These are phyloP conservation scores for Paramecium sonneborni DNA, from an alignment of 73 alveolate genomes.

Conservation along the genomic window DNA sequence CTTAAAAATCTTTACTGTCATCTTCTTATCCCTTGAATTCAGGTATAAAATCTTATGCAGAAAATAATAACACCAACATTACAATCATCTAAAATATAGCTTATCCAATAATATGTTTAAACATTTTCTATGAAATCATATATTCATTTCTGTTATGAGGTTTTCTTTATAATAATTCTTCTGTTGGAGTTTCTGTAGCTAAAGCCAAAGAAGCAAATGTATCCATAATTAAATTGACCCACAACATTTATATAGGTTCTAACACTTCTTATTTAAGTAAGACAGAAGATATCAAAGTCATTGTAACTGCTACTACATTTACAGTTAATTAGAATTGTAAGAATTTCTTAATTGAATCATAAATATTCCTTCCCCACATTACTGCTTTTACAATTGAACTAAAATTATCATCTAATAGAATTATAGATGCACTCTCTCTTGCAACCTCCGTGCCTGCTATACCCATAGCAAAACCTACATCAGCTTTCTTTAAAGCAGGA, in stretches of 20 bases:
- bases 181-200: conserved; percentile 95
- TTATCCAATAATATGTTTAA: conserved; percentile 84
- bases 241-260: conserved; percentile 88
- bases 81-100: conserved; percentile 76
- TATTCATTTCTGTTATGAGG: conserved; percentile 86
- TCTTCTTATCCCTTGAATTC: conserved; percentile 58
- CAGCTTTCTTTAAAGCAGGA: conserved; percentile 76
- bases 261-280: conserved; percentile 85
- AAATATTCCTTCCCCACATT: conserved; percentile 94
- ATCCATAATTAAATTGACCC: conserved; percentile 92
- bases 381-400: conserved; percentile 88
- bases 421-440: conserved; percentile 89
- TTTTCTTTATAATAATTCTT: conserved; percentile 78
- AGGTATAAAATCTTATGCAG: conserved; percentile 81
- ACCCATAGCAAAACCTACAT: conserved; percentile 93
- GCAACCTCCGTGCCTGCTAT: conserved; percentile 97
- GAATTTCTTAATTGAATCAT: conserved; percentile 89
- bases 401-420: conserved; percentile 91
- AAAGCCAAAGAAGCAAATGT: conserved; percentile 89
- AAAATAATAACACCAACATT: conserved; percentile 69
- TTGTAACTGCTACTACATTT: conserved; percentile 82
- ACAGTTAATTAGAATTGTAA: conserved; percentile 88
- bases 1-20: neutral
- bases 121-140: conserved; percentile 86
- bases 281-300: conserved; percentile 84